Base-by-base conservation (phyloP, 345 rosid species). In the Dimocarpus longan region DNA sequence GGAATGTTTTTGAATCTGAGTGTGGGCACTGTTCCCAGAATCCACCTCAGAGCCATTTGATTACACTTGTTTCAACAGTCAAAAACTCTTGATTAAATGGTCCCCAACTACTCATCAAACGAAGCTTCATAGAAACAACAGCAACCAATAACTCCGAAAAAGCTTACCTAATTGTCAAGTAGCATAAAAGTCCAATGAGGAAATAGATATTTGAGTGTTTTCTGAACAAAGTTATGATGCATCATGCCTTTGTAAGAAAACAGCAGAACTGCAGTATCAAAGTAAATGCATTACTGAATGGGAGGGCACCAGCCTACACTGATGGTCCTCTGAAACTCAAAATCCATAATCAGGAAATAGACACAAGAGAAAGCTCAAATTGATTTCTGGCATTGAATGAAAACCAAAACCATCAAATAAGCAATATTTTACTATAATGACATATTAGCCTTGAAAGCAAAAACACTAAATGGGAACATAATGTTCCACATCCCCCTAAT, bases 401-500 rank as follows among this genome's bases (percentile, higher is more conserved):
- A 72, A 12, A 21, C 46, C 50, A 66, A 26, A 76, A 6, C 52
- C 48, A 67, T 76, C 48, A 76, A 76, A 67, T 54, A 32, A 32
- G 3, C 37, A 32, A 32, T 32, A 32, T 32, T 32, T 32, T 22
- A 50, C 7, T 10, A 42, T 16, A 28, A 19, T 44, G 44, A 64
- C 66, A 22, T 32, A 32, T 32, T 32, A 32, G 37, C 37, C 37
- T 32, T 32, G 37, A 32, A 71, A 75, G 26, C 76, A 83, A 78
- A 83, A 78, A 40, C 70, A 60, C 21, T 66, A 22, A 43, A 59
- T 48, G 52, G 8, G 76, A 78, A 74, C 73, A 79, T 64, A 50
- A 66, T 15, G 37, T 60, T 73, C 21, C 67, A 76, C 79, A 73
- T 66, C 68, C 80, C 57, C 62, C 74, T 73, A 56, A 56, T 75